These are phyloP conservation scores for Albophoma yamanashiensis DNA, from an alignment of 2,329 filamentous ascomycete species.

Conservation along the genomic window DNA sequence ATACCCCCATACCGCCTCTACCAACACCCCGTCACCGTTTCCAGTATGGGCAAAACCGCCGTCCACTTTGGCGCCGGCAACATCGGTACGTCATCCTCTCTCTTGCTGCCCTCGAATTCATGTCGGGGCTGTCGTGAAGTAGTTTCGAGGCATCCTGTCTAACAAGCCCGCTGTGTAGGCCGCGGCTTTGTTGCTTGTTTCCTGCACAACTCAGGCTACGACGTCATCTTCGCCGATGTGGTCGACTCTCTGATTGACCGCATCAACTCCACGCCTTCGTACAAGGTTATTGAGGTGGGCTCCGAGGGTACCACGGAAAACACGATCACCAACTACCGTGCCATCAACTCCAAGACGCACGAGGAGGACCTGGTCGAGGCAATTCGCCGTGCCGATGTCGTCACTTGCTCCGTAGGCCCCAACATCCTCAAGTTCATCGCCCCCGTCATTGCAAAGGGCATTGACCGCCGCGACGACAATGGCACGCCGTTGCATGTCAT, in stretches of 20 bases:
- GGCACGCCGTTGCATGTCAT: constrained; percentile 74
- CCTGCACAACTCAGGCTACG: constrained; percentile 87
- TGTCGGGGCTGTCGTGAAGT: neutral
- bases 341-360: constrained; percentile 87
- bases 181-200: constrained; percentile 85
- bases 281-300: constrained; percentile 90
- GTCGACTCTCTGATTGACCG: constrained; percentile 71
- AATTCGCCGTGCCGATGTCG: constrained; percentile 77
- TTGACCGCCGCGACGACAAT: constrained; percentile 60
- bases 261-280: constrained; percentile 65
- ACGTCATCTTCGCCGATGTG: constrained; percentile 95
- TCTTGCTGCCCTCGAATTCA: neutral
- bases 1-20: neutral
- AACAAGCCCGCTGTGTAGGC: constrained; percentile 22
- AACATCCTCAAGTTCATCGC: constrained; percentile 96
- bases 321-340: constrained; percentile 88
- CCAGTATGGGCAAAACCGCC: constrained; percentile 52
- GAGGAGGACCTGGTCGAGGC: constrained; percentile 73
- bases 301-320: constrained; percentile 70
- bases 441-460: constrained; percentile 87
- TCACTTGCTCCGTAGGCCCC: constrained; percentile 95
- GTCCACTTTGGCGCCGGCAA: constrained; percentile 83
- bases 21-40: constrained; percentile 1
- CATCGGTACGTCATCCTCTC: constrained; percentile 44
- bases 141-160: neutral